These are phyloP conservation scores for Cucurbita pepo DNA, from an alignment of 306 rosid genomes.

Conservation along the genomic window DNA sequence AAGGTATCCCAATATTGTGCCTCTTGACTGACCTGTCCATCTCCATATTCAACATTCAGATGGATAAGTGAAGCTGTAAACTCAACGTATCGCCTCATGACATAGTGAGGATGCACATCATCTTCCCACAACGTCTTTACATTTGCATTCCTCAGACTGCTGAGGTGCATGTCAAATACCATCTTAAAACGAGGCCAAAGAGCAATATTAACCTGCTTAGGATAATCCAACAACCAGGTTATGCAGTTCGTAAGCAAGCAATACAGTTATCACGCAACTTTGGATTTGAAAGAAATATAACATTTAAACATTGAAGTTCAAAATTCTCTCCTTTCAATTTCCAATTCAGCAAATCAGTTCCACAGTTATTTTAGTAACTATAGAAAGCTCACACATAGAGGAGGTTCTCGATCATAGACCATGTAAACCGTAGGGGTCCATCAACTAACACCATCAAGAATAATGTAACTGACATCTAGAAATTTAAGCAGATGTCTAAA, in stretches of 20 bases:
- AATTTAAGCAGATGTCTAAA: not conserved
- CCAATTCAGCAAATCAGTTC: not conserved
- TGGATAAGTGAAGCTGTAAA: conserved; percentile 91
- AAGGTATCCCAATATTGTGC: not conserved
- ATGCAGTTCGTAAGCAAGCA: not conserved
- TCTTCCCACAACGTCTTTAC: conserved; percentile 92
- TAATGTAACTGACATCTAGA: not conserved
- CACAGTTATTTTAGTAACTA: not conserved
- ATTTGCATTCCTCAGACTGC: conserved; percentile 75
- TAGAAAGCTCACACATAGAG: not conserved
- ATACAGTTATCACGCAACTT: not conserved
- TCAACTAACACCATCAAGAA: not conserved
- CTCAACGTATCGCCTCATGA: conserved; percentile 95
- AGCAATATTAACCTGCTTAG: conserved; percentile 66
- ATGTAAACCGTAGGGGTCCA: not conserved
- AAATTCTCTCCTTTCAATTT: not conserved
- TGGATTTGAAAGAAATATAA: not conserved
- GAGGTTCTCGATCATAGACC: not conserved
- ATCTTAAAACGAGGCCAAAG: conserved; percentile 97
- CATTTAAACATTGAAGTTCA: not conserved
- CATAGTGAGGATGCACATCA: conserved; percentile 96
- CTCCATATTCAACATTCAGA: conserved; percentile 80
- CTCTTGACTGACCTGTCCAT: conserved; percentile 60
- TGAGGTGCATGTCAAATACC: conserved; percentile 94
- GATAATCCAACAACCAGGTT: conserved; percentile 13